Percentiles rank a stretch among this genome's conserved stretches.
Evolutionary conservation across 2,329 filamentous ascomycete species (phyloP).

Genomic region (Fusarium euwallaceae): DNA sequence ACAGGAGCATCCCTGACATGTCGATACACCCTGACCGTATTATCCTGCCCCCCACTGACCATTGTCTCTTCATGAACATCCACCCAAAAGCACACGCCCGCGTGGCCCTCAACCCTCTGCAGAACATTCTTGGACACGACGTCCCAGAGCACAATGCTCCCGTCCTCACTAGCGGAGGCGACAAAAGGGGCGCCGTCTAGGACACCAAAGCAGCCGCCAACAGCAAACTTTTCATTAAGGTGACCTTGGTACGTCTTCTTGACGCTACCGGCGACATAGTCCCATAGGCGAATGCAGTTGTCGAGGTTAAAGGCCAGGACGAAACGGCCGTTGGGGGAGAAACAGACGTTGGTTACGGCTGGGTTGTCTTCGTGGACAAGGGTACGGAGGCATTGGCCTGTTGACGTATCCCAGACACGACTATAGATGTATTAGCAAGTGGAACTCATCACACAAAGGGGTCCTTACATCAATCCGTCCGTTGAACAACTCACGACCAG

Average conservation of each 20-base stretch:
- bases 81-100: conserved; percentile 75
- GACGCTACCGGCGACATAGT: conserved; percentile 90
- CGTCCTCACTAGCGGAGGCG: conserved; percentile 89
- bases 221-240: conserved; percentile 83
- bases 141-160: conserved; percentile 89
- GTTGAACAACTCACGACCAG: conserved; percentile 92
- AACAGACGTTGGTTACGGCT: conserved; percentile 88
- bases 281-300: conserved; percentile 91
- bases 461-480: conserved; percentile 81
- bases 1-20: conserved; percentile 41
- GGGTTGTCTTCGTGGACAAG: conserved; percentile 97
- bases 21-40: conserved; percentile 64
- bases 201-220: conserved; percentile 86
- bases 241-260: conserved; percentile 99
- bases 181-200: conserved; percentile 69
- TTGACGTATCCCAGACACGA: conserved; percentile 95
- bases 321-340: conserved; percentile 93
- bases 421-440: conserved; percentile 54
- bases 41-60: conserved; percentile 70
- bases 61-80: conserved; percentile 69
- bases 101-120: conserved; percentile 70
- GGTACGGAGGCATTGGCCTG: conserved; percentile 94
- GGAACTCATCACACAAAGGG: too few relatives aligned
- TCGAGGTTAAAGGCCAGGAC: conserved; percentile 94
- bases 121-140: conserved; percentile 86